These are phyloP conservation scores for Pulveroboletus sp. DNA, from an alignment of 768 basidiomycete species.

Conservation along the genomic window DNA sequence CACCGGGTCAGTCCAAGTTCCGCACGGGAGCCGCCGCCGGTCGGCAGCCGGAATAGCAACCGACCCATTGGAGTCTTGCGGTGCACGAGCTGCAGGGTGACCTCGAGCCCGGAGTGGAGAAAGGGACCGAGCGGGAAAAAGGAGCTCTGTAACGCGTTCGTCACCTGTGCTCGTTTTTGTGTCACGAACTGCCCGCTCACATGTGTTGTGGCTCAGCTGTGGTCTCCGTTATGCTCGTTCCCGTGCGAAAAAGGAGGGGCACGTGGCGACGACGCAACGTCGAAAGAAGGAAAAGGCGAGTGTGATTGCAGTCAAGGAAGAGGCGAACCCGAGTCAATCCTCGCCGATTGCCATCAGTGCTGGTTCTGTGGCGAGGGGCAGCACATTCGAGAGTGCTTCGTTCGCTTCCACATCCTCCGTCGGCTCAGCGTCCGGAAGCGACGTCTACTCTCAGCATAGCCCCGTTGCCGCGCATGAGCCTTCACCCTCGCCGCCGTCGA, in stretches of 20 bases:
- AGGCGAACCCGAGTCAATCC: conserved; percentile 22
- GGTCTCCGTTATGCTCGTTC: conserved; percentile 84
- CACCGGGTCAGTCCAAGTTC: conserved; percentile 52
- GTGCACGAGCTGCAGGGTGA: conserved; percentile 79
- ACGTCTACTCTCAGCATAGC: conserved; percentile 47
- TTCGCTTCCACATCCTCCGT: conserved; percentile 44
- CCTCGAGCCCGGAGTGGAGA: conserved; percentile 84
- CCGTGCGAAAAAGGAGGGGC: conserved; percentile 83
- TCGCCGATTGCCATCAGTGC: conserved; percentile 37
- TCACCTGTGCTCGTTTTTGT: conserved; percentile 23
- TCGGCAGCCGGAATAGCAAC: conserved; percentile 43
- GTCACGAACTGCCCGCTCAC: conserved; percentile 16
- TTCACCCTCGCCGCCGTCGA: conserved; percentile 65
- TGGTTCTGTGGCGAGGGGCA: conserved; percentile 44
- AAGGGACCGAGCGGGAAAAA: conserved; percentile 89
- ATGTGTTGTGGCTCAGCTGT: conserved; percentile 46
- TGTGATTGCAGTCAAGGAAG: conserved; percentile 26
- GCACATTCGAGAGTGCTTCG: conserved; percentile 45
- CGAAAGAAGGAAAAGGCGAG: conserved; percentile 56
- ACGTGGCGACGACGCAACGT: conserved; percentile 45
- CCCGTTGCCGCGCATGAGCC: conserved; percentile 37
- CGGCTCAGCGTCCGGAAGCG: conserved; percentile 55
- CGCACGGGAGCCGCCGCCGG: conserved; percentile 38
- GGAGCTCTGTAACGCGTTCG: conserved; percentile 89
- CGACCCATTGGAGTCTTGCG: conserved; percentile 67